Evolutionary conservation across 1,284 basidiomycete species (phyloP).

Genomic region (Trichosporon faecale): DNA sequence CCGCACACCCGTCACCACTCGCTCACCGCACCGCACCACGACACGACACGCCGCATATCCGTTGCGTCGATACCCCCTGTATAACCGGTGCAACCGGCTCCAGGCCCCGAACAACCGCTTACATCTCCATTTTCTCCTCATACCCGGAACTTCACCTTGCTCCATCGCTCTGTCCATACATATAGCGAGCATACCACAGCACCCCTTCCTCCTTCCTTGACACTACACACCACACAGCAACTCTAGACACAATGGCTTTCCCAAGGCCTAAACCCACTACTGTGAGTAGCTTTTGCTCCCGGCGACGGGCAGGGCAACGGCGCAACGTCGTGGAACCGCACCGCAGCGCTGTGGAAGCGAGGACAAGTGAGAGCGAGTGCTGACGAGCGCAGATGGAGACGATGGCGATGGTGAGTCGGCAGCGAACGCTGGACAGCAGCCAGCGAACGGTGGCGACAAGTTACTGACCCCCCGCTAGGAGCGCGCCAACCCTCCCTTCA

Average conservation of each 20-base stretch:
- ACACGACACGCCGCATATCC: conserved; percentile 3
- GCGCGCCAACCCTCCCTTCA: conserved; percentile 56
- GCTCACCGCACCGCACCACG: neutral
- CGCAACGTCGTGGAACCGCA: neutral
- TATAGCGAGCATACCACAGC: conserved; percentile 1
- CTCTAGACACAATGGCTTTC: conserved; percentile 42
- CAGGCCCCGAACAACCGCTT: neutral
- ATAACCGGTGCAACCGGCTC: conserved; percentile 10
- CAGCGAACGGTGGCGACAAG: neutral
- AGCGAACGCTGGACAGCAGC: neutral
- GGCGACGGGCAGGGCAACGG: neutral
- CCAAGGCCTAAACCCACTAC: conserved; percentile 50
- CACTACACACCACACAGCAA: neutral
- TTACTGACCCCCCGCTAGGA: conserved; percentile 39
- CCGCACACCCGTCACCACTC: neutral
- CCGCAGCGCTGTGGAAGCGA: neutral
- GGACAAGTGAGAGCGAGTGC: neutral
- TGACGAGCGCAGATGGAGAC: conserved; percentile 46
- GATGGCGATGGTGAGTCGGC: conserved; percentile 42
- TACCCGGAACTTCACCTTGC: neutral
- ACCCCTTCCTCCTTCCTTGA: neutral
- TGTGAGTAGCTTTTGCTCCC: conserved; percentile 30
- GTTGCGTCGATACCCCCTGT: neutral
- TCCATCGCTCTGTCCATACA: conserved; percentile 2
- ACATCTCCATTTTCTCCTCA: neutral